Percentiles rank a stretch among this genome's conserved stretches.
phyloP scores from a whole-genome alignment of 495 filamentous ascomycete genomes.

The Annulohypoxylon maeteangense region DNA sequence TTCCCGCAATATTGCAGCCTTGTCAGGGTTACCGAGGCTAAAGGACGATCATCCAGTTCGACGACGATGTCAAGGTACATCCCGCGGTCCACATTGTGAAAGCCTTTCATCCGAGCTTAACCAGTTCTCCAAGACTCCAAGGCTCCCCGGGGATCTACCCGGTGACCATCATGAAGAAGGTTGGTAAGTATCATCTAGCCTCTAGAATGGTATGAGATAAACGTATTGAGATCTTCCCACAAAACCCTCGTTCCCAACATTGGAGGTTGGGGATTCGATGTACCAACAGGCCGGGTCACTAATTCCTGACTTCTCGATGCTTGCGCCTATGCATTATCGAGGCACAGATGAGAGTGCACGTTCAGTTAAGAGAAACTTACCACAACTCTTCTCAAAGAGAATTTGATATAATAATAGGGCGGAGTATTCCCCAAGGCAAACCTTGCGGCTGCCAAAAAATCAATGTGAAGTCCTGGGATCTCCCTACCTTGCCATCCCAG shows the following conservation, averaged over 20 bases:
- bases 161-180: neutral
- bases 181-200: neutral
- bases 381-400: constrained; percentile 4
- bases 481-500: constrained; percentile 33
- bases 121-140: neutral
- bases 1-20: constrained; percentile 5
- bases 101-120: constrained; percentile 6
- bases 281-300: constrained; percentile 22
- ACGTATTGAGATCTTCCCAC: constrained; percentile 15
- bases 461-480: constrained; percentile 11
- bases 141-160: constrained; percentile 11
- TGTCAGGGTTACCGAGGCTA: constrained; percentile 11
- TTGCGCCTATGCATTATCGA: constrained; percentile 1
- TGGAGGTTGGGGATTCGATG: constrained; percentile 17
- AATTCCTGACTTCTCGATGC: constrained; percentile 17
- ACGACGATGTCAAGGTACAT: constrained; percentile 7
- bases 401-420: too few relatives aligned
- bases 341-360: constrained; percentile 2
- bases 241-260: constrained; percentile 12
- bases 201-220: neutral
- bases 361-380: neutral
- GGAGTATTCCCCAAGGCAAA: neutral
- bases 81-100: constrained; percentile 11
- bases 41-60: constrained; percentile 11
- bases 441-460: constrained; percentile 14